phyloP scores from a whole-genome alignment of 2,329 filamentous ascomycete genomes.

The Myriosclerotinia curreyana region DNA sequence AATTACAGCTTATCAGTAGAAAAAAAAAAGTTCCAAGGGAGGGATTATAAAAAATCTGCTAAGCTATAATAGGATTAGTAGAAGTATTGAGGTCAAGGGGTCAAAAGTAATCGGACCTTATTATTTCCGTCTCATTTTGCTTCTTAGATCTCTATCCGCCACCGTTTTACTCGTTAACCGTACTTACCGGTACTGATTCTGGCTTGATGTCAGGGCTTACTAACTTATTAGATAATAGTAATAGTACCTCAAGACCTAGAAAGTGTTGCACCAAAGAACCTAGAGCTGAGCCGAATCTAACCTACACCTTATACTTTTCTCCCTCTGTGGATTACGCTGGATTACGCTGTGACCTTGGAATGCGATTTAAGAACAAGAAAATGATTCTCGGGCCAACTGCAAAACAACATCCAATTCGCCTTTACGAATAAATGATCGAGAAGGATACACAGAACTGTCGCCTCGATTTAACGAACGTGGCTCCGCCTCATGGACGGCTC shows the following conservation, averaged over 20 bases:
- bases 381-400: constrained; percentile 15
- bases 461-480: constrained; percentile 31
- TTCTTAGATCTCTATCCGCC: constrained; percentile 16
- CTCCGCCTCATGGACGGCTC: constrained; percentile 40
- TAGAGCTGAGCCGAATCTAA: too few relatives aligned
- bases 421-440: constrained; percentile 19
- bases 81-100: too few relatives aligned
- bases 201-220: constrained; percentile 15
- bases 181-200: neutral
- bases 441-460: constrained; percentile 18
- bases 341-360: neutral
- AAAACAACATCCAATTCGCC: constrained; percentile 4
- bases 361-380: constrained; percentile 7
- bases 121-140: constrained; percentile 14
- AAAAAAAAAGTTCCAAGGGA: constrained; percentile 19
- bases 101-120: constrained; percentile 20
- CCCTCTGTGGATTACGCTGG: neutral
- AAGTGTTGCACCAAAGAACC: too few relatives aligned
- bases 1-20: constrained; percentile 12
- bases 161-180: constrained; percentile 8
- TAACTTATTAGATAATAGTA: too few relatives aligned
- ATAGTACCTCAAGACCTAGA: too few relatives aligned
- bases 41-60: neutral
- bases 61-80: neutral
- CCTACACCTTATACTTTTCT: constrained; percentile 3